Base-by-base conservation (phyloP, 306 rosid species). In the Cicer cuneatum region DNA sequence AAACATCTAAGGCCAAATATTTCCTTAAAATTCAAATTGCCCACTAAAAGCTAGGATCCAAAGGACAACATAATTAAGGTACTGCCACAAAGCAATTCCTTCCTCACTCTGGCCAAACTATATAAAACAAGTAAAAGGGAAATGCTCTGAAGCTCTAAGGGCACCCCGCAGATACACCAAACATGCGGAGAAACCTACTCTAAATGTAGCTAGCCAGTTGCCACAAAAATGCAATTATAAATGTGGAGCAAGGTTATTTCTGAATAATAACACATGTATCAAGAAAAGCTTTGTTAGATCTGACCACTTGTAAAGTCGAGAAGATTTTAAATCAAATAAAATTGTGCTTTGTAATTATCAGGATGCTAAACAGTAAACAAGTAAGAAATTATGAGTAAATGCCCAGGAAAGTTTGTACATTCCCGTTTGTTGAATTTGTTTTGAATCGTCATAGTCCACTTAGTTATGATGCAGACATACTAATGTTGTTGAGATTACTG, bases 21-120 rank as follows among this genome's bases (percentile, higher is more conserved):
- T 52, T 61, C 35, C 38, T 73, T 53, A 64, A n/a, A 52, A 71
- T 63, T 35, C 21, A 21, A 13, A 39, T 14, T 8, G 24, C 46
- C 66, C 52, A 77, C 71, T 49, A 11, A 38, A 66, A 45, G 61
- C 21, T 41, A 43, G 48, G 48, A 43, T 43, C 13, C 13, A 43
- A 43, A 10, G 48, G 48, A 43, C 48, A 10, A 43, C 13, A 43
- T 43, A 43, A 43, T 8, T 8, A 3, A 43, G 9, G 2, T 11
- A 43, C 13, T 10, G 4, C 48, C 48, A 43, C 48, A 43, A 43
- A 43, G 48, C 48, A 9, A 43, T 10, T 43, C 48, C 48, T 10
- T 43, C 48, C 48, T 8, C 12, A 10, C 48, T 43, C 11, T 43
- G 2, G 8, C 48, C 48, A 43, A 43, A 43, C 9, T 43, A 10